Percentiles rank a stretch among this genome's conserved stretches.
phyloP scores from a whole-genome alignment of 768 basidiomycete species.

The Lentinus tigrinus region DNA sequence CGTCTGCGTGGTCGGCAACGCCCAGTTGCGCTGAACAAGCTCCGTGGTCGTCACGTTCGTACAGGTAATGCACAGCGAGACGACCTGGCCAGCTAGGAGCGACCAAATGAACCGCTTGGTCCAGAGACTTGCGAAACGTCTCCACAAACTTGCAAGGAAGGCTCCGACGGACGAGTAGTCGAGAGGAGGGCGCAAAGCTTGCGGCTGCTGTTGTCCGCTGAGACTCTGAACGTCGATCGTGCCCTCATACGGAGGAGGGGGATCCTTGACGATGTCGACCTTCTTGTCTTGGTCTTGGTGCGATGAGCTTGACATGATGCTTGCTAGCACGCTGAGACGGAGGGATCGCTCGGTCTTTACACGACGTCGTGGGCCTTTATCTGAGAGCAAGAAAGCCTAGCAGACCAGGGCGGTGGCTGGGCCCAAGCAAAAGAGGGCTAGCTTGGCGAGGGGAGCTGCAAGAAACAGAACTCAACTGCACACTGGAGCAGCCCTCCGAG shows the following conservation, averaged over 20 bases:
- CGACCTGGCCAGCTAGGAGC: constrained; percentile 75
- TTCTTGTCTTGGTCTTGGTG: constrained; percentile 9
- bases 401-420: background rate
- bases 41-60: constrained; percentile 87
- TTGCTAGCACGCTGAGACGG: background rate
- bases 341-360: background rate
- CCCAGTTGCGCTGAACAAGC: constrained; percentile 66
- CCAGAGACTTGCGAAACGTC: constrained; percentile 75
- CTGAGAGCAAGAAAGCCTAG: background rate
- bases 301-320: constrained; percentile 10
- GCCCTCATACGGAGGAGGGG: background rate
- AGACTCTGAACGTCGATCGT: background rate
- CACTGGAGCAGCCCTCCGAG: background rate
- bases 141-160: constrained; percentile 52
- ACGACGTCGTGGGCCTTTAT: background rate
- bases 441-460: background rate
- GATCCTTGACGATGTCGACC: constrained; percentile 1
- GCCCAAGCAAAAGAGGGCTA: background rate
- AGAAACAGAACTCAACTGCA: background rate
- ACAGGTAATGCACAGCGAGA: constrained; percentile 86
- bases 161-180: constrained; percentile 58
- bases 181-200: constrained; percentile 52
- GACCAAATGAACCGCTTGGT: constrained; percentile 70
- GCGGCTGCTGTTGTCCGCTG: background rate
- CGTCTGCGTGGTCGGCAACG: constrained; percentile 77